A percentile compares a stretch with the other conserved stretches of the same genome.
Evolutionary conservation across 2,329 filamentous ascomycete species (phyloP).

Genomic region (Chaetomiaceae sp.): DNA sequence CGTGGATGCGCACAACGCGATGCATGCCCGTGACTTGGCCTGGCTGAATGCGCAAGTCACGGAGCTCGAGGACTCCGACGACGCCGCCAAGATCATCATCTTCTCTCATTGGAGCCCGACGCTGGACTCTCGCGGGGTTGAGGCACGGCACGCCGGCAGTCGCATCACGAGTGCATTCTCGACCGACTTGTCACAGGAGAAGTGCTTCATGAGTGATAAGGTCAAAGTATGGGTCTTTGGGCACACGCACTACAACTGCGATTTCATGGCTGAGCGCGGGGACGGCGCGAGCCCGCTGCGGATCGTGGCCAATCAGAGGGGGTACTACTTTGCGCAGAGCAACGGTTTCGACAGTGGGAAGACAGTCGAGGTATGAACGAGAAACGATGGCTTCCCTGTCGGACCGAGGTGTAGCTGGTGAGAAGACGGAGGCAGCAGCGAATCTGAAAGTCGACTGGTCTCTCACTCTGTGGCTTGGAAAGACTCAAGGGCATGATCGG

Average conservation of each 20-base stretch:
- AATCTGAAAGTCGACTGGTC: background rate
- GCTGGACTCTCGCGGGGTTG: conserved; percentile 11
- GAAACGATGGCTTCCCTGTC: background rate
- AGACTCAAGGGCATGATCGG: no score
- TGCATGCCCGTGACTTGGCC: conserved; percentile 21
- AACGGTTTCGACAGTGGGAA: conserved; percentile 6
- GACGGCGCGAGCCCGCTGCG: conserved; percentile 7
- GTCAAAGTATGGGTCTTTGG: conserved; percentile 43
- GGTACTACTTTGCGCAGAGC: conserved; percentile 14
- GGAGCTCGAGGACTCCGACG: background rate
- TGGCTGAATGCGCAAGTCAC: conserved; percentile 26
- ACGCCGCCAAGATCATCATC: conserved; percentile 14
- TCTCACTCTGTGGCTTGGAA: background rate
- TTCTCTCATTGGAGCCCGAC: conserved; percentile 25
- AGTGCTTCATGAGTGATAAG: conserved; percentile 29
- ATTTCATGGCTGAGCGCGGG: conserved; percentile 24
- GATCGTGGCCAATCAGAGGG: conserved; percentile 19
- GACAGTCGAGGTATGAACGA: conserved; percentile 6
- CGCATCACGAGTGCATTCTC: conserved; percentile 30
- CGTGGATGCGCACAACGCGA: conserved; percentile 19
- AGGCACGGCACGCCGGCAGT: conserved; percentile 17
- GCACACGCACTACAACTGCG: conserved; percentile 42
- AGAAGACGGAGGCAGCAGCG: background rate
- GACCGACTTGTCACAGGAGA: conserved; percentile 32
- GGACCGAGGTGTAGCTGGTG: background rate